Evolutionary conservation across 805 yeast genomes (phyloP), one percentile per base, ranked within the genome.

Genomic region (Phaffomyces opuntiae): DNA sequence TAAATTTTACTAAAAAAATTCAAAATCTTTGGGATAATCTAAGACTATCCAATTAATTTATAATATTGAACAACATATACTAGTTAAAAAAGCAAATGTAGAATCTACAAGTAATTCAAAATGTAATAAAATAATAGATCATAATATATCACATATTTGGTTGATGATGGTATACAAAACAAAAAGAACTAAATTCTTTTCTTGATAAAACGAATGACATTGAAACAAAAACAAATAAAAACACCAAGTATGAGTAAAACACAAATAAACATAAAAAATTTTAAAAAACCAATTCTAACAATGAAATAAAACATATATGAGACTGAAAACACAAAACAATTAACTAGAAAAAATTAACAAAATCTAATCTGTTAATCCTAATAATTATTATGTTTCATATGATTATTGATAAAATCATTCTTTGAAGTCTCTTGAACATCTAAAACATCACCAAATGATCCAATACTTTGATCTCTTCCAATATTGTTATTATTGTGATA

Each of bases 351-450:
- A 27, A 12, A 27, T 9, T 9, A 27, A 29, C 31, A 11, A 11
- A 27, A 11, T 11, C 9, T 29, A 29, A 11, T 11, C 13, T 29
- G 14, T 2, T 3, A 11, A 11, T 11, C 13, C 31, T 29, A 29
- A 4, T 29, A 9, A 29, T 11, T 35, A 7, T 35, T 35, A 12
- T 35, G 9, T 35, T 39, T 36, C 25, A 12, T 32, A 32, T 36
- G 34, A 24, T 36, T 39, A 2, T 45, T 46, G 19, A 56, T 49
- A 40, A 59, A 55, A 45, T 59, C 63, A 43, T 47, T 53, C 3
- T 54, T 51, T 11, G 52, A 42, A n/a, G 58, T 50, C 16, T 43
- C 44, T 11, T 42, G 47, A 14, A 43, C 46, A 9, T 46, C 41
- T 16, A 40, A 43, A 9, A 50, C 46, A 34, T 51, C 42, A 27